phyloP scores from a whole-genome alignment of 495 filamentous ascomycete species.

The Aspergillus funiculosus region DNA sequence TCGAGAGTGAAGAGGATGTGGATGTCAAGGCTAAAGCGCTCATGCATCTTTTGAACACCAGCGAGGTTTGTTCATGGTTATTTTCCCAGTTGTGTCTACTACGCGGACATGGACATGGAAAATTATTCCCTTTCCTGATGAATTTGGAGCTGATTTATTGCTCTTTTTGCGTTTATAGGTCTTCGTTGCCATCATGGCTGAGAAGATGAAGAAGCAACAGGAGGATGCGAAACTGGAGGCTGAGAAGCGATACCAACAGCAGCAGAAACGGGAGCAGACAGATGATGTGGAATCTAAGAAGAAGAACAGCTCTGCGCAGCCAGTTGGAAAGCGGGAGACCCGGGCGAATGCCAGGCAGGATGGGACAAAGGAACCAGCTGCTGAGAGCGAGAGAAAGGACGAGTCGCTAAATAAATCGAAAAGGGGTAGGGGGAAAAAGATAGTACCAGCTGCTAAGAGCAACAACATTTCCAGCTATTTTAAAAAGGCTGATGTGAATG shows the following conservation, averaged over 20 bases:
- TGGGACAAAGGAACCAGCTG: constrained; percentile 20
- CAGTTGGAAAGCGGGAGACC: constrained; percentile 25
- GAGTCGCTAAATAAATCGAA: constrained; percentile 15
- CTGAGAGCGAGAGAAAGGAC: constrained; percentile 16
- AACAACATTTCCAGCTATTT: constrained; percentile 52
- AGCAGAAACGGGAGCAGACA: constrained; percentile 8
- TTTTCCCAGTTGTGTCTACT: background rate
- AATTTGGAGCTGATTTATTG: background rate
- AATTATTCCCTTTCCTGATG: no score
- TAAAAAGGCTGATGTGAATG: constrained; percentile 51
- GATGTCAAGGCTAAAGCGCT: constrained; percentile 39
- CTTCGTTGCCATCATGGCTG: constrained; percentile 52
- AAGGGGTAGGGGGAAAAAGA: constrained; percentile 31
- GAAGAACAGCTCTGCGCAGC: constrained; percentile 16
- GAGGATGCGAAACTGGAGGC: constrained; percentile 48
- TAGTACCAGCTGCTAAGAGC: constrained; percentile 21
- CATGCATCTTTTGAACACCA: constrained; percentile 43
- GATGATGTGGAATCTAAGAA: constrained; percentile 3
- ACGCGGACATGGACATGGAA: no score
- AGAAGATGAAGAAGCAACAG: constrained; percentile 59
- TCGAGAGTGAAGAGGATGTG: constrained; percentile 35
- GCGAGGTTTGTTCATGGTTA: constrained; percentile 36
- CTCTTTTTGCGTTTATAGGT: constrained; percentile 23
- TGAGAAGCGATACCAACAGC: constrained; percentile 37
- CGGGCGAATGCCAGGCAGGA: constrained; percentile 32